Evolutionary conservation across 306 rosid species (phyloP).

Genomic region (Dryas alaskensis): DNA sequence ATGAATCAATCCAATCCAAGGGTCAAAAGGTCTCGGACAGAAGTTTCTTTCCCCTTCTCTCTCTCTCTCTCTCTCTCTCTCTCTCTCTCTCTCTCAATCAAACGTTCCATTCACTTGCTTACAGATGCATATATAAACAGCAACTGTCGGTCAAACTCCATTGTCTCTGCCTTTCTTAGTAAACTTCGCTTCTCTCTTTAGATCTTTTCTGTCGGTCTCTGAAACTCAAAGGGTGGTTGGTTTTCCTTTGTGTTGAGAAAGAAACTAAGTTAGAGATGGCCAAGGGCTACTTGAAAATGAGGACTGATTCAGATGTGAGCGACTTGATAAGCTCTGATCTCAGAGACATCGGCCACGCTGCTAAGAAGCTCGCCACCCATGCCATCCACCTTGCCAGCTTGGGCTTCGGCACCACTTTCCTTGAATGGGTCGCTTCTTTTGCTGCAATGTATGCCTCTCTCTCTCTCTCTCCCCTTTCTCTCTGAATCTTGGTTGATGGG

Average conservation of each 20-base stretch:
- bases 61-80: too few species aligned
- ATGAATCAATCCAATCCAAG: too few species aligned
- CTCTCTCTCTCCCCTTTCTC: not conserved
- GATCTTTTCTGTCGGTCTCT: not conserved
- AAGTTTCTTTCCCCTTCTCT: too few species aligned
- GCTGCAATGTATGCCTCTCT: constrained; percentile 61
- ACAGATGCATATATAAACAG: too few species aligned
- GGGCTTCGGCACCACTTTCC: constrained; percentile 62
- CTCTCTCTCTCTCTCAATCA: not conserved
- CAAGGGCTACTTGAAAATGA: constrained; percentile 43
- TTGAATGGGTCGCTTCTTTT: constrained; percentile 64
- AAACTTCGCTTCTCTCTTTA: not conserved
- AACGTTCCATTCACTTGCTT: not conserved
- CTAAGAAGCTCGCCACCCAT: constrained; percentile 51
- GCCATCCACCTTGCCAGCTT: constrained; percentile 51
- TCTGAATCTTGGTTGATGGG: not conserved
- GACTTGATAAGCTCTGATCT: constrained; percentile 56
- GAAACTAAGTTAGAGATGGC: constrained; percentile 4
- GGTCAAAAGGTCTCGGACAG: too few species aligned
- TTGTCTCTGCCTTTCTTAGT: not conserved
- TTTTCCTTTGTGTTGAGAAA: not conserved
- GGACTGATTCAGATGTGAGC: constrained; percentile 35
- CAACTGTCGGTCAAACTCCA: too few species aligned
- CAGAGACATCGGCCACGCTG: constrained; percentile 48
- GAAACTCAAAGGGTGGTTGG: not conserved